These are phyloP conservation scores for Kuraishia ogatae DNA, from an alignment of 805 yeast genomes.

Conservation along the genomic window DNA sequence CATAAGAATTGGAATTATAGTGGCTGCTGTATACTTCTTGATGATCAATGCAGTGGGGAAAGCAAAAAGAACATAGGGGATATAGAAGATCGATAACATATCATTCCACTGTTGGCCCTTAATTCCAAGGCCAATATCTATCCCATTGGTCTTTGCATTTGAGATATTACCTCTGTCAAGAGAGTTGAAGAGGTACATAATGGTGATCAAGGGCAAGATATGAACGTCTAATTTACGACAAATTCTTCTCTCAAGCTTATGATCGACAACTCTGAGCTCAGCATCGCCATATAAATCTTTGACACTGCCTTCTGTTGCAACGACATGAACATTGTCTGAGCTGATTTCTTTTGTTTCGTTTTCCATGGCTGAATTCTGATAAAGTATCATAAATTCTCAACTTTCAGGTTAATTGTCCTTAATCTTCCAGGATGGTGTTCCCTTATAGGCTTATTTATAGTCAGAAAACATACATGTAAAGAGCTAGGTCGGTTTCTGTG, in stretches of 20 bases:
- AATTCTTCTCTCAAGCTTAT: constrained; percentile 18
- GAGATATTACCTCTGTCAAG: constrained; percentile 41
- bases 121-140: constrained; percentile 31
- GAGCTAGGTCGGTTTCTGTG: background rate
- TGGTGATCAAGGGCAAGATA: constrained; percentile 34
- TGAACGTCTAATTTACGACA: constrained; percentile 33
- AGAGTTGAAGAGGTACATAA: constrained; percentile 39
- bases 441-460: background rate
- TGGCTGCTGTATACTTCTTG: constrained; percentile 31
- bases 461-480: background rate
- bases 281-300: background rate
- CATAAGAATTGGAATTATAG: constrained; percentile 34
- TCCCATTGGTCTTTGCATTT: constrained; percentile 39
- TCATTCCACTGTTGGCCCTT: constrained; percentile 34
- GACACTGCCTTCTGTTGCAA: background rate
- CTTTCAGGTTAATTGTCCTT: too few species aligned
- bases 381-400: too few species aligned
- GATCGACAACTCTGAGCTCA: background rate
- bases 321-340: background rate
- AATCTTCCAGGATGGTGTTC: background rate
- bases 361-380: background rate
- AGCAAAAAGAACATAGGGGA: constrained; percentile 36
- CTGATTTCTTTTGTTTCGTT: background rate
- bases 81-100: constrained; percentile 31
- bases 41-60: constrained; percentile 33